Conservation (phyloP, 2,329 filamentous ascomycete species). For the Epichloe amarillans region DNA sequence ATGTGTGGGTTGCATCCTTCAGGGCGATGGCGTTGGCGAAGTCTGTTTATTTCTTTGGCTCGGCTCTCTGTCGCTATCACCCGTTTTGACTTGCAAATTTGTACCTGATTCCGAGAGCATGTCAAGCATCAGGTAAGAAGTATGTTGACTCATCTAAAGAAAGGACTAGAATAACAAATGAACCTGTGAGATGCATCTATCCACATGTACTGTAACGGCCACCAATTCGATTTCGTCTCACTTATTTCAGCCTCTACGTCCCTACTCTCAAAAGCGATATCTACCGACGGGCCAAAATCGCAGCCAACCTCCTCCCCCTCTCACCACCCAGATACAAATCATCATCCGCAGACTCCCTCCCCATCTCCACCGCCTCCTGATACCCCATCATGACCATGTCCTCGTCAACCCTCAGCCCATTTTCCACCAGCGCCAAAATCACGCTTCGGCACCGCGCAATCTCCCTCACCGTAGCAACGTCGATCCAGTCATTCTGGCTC, state of each 20-base stretch:
- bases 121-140: not conserved
- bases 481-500: slow-evolving; percentile 83
- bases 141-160: no score
- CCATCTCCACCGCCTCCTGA: slow-evolving; percentile 64
- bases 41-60: not conserved
- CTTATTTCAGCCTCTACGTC: not conserved
- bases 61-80: not conserved
- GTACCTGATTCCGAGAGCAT: not conserved
- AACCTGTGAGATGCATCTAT: no score
- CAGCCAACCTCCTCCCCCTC: slow-evolving; percentile 36
- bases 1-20: not conserved
- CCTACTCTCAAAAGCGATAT: no score
- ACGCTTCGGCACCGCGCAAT: slow-evolving; percentile 75
- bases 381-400: slow-evolving; percentile 77
- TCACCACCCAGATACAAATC: slow-evolving; percentile 49
- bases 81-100: no score
- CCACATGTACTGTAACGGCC: no score
- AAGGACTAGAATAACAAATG: no score
- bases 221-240: not conserved
- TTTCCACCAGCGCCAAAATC: slow-evolving; percentile 69
- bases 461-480: slow-evolving; percentile 65
- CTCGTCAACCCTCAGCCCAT: slow-evolving; percentile 76
- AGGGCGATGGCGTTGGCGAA: not conserved
- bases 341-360: slow-evolving; percentile 46
- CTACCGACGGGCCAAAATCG: slow-evolving; percentile 19